These are phyloP conservation scores for Trametes cubensis DNA, from an alignment of 768 basidiomycete genomes.

Conservation along the genomic window DNA sequence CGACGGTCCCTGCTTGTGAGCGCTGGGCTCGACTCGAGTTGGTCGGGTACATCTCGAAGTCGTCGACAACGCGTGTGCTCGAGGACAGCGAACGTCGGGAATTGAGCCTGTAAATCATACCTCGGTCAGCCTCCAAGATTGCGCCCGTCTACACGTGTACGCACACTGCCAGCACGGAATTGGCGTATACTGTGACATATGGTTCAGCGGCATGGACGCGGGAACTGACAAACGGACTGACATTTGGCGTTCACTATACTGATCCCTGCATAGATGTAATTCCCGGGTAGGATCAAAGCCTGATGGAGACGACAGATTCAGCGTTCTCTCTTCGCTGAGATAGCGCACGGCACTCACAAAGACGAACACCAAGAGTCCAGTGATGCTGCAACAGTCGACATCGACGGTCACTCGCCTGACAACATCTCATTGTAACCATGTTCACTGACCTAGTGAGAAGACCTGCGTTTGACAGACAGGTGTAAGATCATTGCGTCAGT, in stretches of 20 bases:
- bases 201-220: not conserved
- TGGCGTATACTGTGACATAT: not conserved
- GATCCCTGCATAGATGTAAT: conserved; percentile 4
- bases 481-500: too few species aligned
- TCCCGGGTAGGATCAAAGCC: conserved; percentile 1
- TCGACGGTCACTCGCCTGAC: too few species aligned
- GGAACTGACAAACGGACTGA: not conserved
- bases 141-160: not conserved
- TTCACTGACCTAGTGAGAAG: not conserved
- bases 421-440: too few species aligned
- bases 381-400: not conserved
- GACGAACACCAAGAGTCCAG: not conserved
- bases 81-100: not conserved
- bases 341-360: not conserved
- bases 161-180: conserved; percentile 6
- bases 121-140: too few species aligned
- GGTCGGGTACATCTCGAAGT: conserved; percentile 9
- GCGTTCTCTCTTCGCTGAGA: not conserved
- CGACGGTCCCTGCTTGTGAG: not conserved
- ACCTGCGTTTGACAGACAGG: not conserved
- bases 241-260: conserved; percentile 1
- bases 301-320: not conserved
- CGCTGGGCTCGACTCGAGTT: conserved; percentile 4
- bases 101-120: not conserved
- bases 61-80: conserved; percentile 7